Evolutionary conservation across 2,329 filamentous ascomycete genomes (phyloP).

Genomic region (Pseudogymnoascus sp.): DNA sequence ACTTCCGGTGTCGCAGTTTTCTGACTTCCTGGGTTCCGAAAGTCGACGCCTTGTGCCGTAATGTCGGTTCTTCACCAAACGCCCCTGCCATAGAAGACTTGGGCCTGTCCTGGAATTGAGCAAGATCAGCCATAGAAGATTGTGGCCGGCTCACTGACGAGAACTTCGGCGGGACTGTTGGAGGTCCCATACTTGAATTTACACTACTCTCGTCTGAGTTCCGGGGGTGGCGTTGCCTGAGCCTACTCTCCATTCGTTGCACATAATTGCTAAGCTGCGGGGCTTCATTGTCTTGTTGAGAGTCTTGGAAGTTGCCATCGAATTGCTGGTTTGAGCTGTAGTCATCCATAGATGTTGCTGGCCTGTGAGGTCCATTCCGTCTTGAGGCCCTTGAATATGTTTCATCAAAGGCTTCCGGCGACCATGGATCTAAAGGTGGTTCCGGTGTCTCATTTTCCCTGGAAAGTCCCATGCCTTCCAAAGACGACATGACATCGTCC

Average conservation of each 20-base stretch:
- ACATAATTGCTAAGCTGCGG: constrained; percentile 80
- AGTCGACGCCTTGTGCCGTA: background rate
- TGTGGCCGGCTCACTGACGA: constrained; percentile 7
- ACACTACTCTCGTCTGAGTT: constrained; percentile 8
- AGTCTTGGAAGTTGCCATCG: constrained; percentile 26
- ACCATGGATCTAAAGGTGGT: constrained; percentile 68
- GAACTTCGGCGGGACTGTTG: constrained; percentile 37
- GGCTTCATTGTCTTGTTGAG: constrained; percentile 48
- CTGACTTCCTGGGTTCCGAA: constrained; percentile 4
- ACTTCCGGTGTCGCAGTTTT: constrained; percentile 58
- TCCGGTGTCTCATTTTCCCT: constrained; percentile 48
- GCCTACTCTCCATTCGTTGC: constrained; percentile 78
- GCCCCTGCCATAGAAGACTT: constrained; percentile 49
- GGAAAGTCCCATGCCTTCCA: constrained; percentile 73
- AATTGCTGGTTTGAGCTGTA: constrained; percentile 40
- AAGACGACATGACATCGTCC: constrained; percentile 94
- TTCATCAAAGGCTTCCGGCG: constrained; percentile 72
- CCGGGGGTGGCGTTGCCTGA: constrained; percentile 33
- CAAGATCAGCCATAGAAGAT: constrained; percentile 17
- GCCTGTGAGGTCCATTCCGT: constrained; percentile 36
- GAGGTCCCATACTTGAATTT: constrained; percentile 14
- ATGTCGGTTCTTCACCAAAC: constrained; percentile 28
- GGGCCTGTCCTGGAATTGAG: constrained; percentile 41
- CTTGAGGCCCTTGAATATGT: constrained; percentile 25
- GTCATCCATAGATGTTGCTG: constrained; percentile 69